phyloP scores from a whole-genome alignment of 176 grass and related monocot genomes.

The Areca catechu region DNA sequence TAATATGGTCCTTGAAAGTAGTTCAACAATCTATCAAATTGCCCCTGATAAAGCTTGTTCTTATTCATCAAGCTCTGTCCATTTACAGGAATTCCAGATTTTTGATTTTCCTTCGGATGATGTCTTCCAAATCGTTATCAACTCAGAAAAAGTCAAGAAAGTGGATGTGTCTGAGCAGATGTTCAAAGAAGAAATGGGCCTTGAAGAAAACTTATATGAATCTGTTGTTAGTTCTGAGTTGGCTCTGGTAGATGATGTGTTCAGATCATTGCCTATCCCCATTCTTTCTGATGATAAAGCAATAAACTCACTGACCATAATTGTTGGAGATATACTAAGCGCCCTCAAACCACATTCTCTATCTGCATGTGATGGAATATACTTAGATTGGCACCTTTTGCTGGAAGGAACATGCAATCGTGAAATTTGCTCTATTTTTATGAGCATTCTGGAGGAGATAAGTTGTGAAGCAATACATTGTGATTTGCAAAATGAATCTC shows the following conservation, averaged over 20 bases:
- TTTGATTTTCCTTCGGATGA: slow-evolving; percentile 46
- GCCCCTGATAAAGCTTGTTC: slow-evolving; percentile 49
- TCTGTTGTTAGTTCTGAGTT: slow-evolving; percentile 75
- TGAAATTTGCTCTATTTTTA: slow-evolving; percentile 56
- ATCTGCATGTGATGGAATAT: slow-evolving; percentile 72
- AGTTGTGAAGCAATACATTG: slow-evolving; percentile 32
- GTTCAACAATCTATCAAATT: slow-evolving; percentile 51
- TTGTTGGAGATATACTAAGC: slow-evolving; percentile 38
- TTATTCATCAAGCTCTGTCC: slow-evolving; percentile 51
- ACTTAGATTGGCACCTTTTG: slow-evolving; percentile 90
- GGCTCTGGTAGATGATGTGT: slow-evolving; percentile 59
- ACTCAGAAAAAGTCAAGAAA: slow-evolving; percentile 32
- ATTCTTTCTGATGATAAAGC: slow-evolving; percentile 56
- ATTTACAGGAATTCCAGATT: slow-evolving; percentile 63
- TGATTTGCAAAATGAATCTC: slow-evolving; percentile 34
- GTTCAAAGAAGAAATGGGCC: slow-evolving; percentile 42
- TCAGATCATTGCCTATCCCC: slow-evolving; percentile 77
- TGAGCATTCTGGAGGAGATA: slow-evolving; percentile 48
- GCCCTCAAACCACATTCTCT: slow-evolving; percentile 48
- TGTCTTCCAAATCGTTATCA: slow-evolving; percentile 45
- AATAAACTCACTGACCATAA: slow-evolving; percentile 25
- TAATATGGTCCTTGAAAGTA: slow-evolving; percentile 47
- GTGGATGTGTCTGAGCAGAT: slow-evolving; percentile 38
- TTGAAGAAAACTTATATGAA: slow-evolving; percentile 47
- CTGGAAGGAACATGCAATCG: slow-evolving; percentile 52